Percentiles rank a stretch among this genome's conserved stretches.
These are phyloP conservation scores for Linnemannia exigua DNA, from an alignment of 192 early-diverging fungal genomes.

Conservation along the genomic window DNA sequence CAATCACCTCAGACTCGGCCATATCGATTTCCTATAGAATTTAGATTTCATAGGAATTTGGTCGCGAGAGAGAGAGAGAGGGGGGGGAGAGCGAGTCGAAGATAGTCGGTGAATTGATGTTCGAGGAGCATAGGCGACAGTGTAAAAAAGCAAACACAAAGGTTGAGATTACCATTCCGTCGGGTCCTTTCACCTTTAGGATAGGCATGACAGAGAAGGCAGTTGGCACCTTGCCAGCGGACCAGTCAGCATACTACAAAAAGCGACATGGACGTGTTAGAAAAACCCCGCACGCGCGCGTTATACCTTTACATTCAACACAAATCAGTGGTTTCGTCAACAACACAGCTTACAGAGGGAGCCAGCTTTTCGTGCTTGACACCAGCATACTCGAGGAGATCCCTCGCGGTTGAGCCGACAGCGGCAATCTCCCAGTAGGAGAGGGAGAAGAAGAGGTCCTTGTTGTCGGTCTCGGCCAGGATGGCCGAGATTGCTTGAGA, in stretches of 20 bases:
- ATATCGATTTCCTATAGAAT: constrained; percentile 18
- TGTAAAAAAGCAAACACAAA: too few relatives aligned
- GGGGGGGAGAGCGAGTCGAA: too few relatives aligned
- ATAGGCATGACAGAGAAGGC: constrained; percentile 33
- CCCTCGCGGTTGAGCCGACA: constrained; percentile 27
- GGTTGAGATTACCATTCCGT: constrained; percentile 5
- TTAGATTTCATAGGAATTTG: background rate
- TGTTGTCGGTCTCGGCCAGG: constrained; percentile 20
- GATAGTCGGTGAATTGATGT: too few relatives aligned
- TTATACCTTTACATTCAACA: too few relatives aligned
- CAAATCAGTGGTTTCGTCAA: too few relatives aligned
- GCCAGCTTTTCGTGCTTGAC: background rate
- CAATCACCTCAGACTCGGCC: constrained; percentile 43
- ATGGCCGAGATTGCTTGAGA: background rate
- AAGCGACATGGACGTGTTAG: too few relatives aligned
- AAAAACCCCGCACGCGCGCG: too few relatives aligned
- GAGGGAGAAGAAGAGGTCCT: constrained; percentile 29
- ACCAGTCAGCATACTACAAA: constrained; percentile 17
- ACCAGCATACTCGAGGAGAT: constrained; percentile 20
- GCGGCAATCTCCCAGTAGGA: constrained; percentile 39
- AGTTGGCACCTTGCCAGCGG: constrained; percentile 1
- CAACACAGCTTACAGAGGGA: constrained; percentile 15
- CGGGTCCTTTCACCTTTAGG: constrained; percentile 19
- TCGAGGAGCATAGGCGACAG: too few relatives aligned
- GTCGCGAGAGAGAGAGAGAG: background rate